A percentile compares a stretch with the other conserved stretches of the same genome.
Evolutionary conservation across 2,329 filamentous ascomycete species (phyloP).

Genomic region (Neurospora crassa): DNA sequence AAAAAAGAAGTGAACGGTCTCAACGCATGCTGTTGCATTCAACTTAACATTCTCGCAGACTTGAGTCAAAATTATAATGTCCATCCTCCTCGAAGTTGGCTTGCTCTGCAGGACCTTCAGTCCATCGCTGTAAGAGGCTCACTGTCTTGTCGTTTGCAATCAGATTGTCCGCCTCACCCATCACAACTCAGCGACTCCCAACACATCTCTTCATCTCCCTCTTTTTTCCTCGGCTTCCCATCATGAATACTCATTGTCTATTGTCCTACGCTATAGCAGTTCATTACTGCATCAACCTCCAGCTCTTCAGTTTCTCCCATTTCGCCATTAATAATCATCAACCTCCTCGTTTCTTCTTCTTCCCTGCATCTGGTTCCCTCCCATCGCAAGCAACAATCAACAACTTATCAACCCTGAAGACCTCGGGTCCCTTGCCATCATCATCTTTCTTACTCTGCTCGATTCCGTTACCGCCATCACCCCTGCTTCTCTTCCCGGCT

Average conservation of each 20-base stretch:
- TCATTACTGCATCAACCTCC: not conserved
- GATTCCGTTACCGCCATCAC: not conserved
- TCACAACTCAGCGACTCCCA: not conserved
- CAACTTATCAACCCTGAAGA: not conserved
- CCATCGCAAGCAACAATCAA: not conserved
- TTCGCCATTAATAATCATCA: not conserved
- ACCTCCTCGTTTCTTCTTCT: not conserved
- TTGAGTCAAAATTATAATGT: not conserved
- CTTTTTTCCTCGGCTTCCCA: not conserved
- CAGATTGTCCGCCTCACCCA: not conserved
- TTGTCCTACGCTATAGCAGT: not conserved
- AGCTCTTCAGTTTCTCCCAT: not conserved
- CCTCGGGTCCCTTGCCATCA: not conserved
- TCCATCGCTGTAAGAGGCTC: not conserved
- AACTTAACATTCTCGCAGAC: not conserved
- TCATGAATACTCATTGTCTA: not conserved
- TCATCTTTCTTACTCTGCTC: not conserved
- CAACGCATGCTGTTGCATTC: not conserved
- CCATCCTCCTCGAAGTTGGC: not conserved
- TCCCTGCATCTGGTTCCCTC: not conserved
- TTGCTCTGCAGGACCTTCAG: not conserved
- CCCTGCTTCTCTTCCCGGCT: not conserved
- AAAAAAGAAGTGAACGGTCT: not conserved
- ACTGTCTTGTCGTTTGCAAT: not conserved
- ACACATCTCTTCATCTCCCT: not conserved